A percentile compares a stretch with the other conserved stretches of the same genome.
phyloP scores from a whole-genome alignment of 345 rosid species.

The Punica granatum region DNA sequence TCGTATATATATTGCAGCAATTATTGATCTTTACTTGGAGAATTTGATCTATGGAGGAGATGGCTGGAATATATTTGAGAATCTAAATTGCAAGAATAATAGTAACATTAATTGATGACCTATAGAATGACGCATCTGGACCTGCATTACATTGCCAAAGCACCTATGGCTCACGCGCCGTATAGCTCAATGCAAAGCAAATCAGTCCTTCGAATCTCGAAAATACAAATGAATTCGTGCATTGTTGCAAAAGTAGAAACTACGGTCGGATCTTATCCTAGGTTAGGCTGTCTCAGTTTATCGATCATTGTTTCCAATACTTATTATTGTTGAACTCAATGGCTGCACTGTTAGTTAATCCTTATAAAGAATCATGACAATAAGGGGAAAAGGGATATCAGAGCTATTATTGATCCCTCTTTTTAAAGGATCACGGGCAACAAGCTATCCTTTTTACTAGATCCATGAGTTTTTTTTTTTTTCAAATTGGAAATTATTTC shows the following conservation, averaged over 20 bases:
- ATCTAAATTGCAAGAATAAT: background rate
- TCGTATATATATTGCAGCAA: background rate
- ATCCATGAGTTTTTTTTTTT: background rate
- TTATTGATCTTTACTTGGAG: constrained; percentile 1
- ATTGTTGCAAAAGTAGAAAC: too few species aligned
- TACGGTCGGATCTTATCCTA: too few species aligned
- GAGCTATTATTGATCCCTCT: background rate
- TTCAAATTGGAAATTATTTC: background rate
- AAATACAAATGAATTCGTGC: too few species aligned
- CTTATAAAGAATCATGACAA: background rate
- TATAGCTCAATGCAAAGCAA: background rate
- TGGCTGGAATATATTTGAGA: background rate
- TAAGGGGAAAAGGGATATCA: background rate
- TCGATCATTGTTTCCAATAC: background rate
- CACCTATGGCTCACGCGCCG: too few species aligned
- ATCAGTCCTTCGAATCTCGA: background rate
- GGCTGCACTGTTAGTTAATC: background rate
- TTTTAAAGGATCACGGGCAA: background rate
- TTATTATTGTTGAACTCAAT: background rate
- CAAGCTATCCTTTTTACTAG: background rate
- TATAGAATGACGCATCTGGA: too few species aligned
- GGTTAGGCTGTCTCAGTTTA: too few species aligned
- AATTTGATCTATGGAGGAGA: background rate
- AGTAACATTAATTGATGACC: too few species aligned
- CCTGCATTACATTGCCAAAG: too few species aligned